Conservation (phyloP, 129 eudicot species). For the Lactuca sativa region DNA sequence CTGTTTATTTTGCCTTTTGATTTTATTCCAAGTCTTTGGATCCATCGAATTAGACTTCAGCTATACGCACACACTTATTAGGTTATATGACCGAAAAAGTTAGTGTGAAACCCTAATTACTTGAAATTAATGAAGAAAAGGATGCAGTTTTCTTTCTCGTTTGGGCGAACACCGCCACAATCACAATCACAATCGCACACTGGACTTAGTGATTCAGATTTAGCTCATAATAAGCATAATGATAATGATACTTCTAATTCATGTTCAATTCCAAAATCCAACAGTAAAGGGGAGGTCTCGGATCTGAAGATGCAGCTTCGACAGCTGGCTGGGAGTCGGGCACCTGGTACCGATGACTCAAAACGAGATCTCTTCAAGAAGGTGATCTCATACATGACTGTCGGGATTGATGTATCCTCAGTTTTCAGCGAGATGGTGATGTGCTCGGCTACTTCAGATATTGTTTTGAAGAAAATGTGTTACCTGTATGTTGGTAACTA, state of each 20-base stretch:
- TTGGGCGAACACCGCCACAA: constrained; percentile 11
- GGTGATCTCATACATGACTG: constrained; percentile 95
- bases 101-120: constrained; percentile 27
- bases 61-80: background rate
- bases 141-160: constrained; percentile 19
- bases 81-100: background rate
- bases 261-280: background rate
- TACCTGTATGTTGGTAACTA: constrained; percentile 90
- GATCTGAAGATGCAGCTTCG: constrained; percentile 93
- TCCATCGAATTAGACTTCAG: background rate
- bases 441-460: constrained; percentile 97
- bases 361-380: constrained; percentile 91
- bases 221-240: constrained; percentile 20
- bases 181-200: constrained; percentile 3
- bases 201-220: constrained; percentile 13
- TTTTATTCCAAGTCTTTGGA: constrained; percentile 11
- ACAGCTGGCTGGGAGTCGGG: constrained; percentile 90
- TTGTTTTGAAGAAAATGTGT: constrained; percentile 94
- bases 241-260: constrained; percentile 12
- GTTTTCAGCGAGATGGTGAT: constrained; percentile 98
- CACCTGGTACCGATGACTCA: constrained; percentile 87
- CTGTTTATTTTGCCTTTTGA: constrained; percentile 17
- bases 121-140: constrained; percentile 9
- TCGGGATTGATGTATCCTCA: constrained; percentile 91
- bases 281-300: constrained; percentile 94